Conservation (phyloP, 148 eudicot genomes). For the Fagopyrum homotropicum region DNA sequence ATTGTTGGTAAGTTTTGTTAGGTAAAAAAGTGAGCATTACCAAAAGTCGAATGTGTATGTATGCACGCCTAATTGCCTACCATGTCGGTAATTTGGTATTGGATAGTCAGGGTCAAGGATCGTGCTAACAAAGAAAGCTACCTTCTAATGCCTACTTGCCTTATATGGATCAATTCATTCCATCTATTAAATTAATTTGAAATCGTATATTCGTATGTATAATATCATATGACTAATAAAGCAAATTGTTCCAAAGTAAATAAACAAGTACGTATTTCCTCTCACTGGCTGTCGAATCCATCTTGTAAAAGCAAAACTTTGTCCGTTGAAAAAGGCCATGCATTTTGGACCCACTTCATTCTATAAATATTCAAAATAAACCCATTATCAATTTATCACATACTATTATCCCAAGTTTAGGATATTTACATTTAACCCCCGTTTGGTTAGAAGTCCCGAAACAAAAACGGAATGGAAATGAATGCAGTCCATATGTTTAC, state of each 20-base stretch:
- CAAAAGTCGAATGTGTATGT: not conserved
- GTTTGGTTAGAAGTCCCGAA: too few relatives aligned
- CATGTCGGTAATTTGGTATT: not conserved
- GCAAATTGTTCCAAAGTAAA: too few relatives aligned
- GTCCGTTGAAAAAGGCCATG: not conserved
- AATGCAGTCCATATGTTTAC: too few relatives aligned
- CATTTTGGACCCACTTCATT: not conserved
- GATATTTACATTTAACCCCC: not conserved
- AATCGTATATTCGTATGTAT: too few relatives aligned
- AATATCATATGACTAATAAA: too few relatives aligned
- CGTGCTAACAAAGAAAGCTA: not conserved
- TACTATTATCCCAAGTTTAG: not conserved
- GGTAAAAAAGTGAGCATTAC: slow-evolving; percentile 1
- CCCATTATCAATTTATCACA: not conserved
- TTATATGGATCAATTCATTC: not conserved
- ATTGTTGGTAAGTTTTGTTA: not conserved
- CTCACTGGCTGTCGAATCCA: not conserved
- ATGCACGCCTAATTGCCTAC: not conserved
- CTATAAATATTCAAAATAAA: too few relatives aligned
- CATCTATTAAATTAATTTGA: not conserved
- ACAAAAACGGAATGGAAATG: too few relatives aligned
- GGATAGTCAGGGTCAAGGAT: not conserved
- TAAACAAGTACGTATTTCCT: not conserved
- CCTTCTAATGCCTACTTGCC: not conserved
- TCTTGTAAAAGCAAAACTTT: not conserved